phyloP scores from a whole-genome alignment of 495 filamentous ascomycete species.

The Daldinia bambusicola region DNA sequence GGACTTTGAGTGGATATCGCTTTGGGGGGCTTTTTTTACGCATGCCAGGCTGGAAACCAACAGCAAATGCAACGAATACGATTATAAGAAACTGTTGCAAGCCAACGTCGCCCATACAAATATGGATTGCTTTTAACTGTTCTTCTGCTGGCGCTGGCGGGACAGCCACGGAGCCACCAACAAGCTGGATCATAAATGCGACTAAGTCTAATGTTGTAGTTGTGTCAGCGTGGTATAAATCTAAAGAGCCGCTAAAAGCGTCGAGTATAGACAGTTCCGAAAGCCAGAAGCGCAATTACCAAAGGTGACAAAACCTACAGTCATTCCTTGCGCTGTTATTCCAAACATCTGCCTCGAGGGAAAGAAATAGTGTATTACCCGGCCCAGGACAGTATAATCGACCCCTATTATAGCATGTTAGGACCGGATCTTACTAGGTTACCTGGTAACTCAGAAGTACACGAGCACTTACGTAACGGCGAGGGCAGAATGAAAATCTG shows the following conservation, averaged over 20 bases:
- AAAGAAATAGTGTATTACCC: conserved; percentile 69
- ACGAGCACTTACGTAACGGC: conserved; percentile 31
- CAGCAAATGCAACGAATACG: conserved; percentile 55
- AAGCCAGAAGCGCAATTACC: conserved; percentile 41
- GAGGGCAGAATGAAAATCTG: conserved; percentile 41
- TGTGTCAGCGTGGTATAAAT: not conserved
- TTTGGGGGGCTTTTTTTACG: not conserved
- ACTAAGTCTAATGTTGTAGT: conserved; percentile 53
- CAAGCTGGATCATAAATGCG: conserved; percentile 67
- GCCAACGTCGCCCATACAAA: conserved; percentile 65
- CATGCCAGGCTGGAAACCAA: conserved; percentile 54
- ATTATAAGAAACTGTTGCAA: conserved; percentile 62
- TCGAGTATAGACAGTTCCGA: not conserved
- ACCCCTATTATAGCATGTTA: conserved; percentile 52
- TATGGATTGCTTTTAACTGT: conserved; percentile 53
- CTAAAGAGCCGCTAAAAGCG: too few relatives aligned
- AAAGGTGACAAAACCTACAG: conserved; percentile 67
- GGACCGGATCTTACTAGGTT: not conserved
- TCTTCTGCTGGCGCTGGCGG: conserved; percentile 34
- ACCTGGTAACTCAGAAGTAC: not conserved
- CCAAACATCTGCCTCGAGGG: conserved; percentile 56
- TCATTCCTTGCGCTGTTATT: conserved; percentile 62
- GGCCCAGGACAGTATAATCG: conserved; percentile 72
- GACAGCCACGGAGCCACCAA: conserved; percentile 56
- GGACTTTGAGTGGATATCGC: conserved; percentile 38